Percentiles rank a stretch among this genome's conserved stretches.
Conservation (phyloP, 2,329 filamentous ascomycete species). For the Diplodia corticola region DNA sequence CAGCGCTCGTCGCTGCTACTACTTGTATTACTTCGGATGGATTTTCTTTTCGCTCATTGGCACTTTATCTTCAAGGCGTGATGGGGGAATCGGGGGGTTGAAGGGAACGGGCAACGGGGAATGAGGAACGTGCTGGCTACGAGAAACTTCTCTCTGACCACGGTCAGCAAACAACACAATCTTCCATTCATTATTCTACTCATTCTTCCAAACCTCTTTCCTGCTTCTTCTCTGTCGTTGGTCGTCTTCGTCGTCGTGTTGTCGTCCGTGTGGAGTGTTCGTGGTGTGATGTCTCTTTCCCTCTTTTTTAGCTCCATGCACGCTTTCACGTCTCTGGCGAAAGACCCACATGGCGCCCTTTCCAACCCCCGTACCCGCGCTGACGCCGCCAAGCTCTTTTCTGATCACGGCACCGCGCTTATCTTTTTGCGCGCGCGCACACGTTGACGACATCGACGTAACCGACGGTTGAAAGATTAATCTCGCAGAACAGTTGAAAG, state of each 20-base stretch:
- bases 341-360: constrained; percentile 12
- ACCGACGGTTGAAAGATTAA: neutral
- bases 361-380: neutral
- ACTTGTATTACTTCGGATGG: constrained; percentile 12
- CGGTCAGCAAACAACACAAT: neutral
- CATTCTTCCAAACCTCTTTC: neutral
- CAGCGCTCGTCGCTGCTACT: neutral
- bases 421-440: neutral
- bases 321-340: neutral
- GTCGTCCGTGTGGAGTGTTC: neutral
- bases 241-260: neutral
- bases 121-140: neutral
- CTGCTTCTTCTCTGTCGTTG: neutral
- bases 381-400: neutral
- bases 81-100: neutral
- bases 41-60: constrained; percentile 6
- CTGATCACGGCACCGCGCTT: neutral
- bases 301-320: constrained; percentile 17
- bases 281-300: constrained; percentile 20
- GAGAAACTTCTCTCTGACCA: neutral
- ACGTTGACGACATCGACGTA: neutral
- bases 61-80: neutral
- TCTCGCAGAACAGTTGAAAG: neutral
- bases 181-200: constrained; percentile 2
- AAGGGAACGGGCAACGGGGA: neutral